These are phyloP conservation scores for Chrysochromulina parva DNA, from an alignment of 78 protist genomes.

Conservation along the genomic window DNA sequence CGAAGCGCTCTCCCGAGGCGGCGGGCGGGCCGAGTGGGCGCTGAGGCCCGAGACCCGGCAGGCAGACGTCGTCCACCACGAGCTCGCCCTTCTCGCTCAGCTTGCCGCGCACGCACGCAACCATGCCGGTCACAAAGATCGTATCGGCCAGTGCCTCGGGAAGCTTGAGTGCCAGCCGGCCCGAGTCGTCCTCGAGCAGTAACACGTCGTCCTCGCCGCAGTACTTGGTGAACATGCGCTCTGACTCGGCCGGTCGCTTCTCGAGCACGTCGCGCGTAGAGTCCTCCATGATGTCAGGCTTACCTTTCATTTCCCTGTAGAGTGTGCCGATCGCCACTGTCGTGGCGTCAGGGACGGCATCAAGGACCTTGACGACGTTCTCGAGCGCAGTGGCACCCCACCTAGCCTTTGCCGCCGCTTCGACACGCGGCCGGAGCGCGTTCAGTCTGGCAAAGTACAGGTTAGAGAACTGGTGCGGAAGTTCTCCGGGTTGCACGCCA, in stretches of 20 bases:
- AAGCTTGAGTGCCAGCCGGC: background rate
- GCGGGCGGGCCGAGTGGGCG: background rate
- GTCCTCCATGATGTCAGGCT: constrained; percentile 39
- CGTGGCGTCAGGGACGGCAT: background rate
- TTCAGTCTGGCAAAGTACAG: constrained; percentile 25
- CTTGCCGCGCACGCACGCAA: constrained; percentile 6
- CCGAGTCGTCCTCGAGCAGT: constrained; percentile 42
- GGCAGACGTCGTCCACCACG: background rate
- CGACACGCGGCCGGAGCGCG: background rate
- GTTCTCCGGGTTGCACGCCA: too few relatives aligned
- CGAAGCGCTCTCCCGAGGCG: background rate
- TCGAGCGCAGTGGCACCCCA: background rate
- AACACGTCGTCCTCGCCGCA: constrained; percentile 24
- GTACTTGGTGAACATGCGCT: background rate
- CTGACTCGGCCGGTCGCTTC: too few relatives aligned
- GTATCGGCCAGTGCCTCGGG: background rate
- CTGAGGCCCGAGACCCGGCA: constrained; percentile 36
- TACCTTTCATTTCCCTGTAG: constrained; percentile 13
- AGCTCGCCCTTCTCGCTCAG: background rate
- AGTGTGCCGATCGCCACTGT: constrained; percentile 37
- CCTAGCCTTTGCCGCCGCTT: background rate
- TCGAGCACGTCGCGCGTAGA: background rate
- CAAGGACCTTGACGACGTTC: background rate
- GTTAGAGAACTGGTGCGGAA: constrained; percentile 26
- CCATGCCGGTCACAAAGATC: background rate